These are phyloP conservation scores for Pholiota conissans DNA, from an alignment of 768 basidiomycete species.

Conservation along the genomic window DNA sequence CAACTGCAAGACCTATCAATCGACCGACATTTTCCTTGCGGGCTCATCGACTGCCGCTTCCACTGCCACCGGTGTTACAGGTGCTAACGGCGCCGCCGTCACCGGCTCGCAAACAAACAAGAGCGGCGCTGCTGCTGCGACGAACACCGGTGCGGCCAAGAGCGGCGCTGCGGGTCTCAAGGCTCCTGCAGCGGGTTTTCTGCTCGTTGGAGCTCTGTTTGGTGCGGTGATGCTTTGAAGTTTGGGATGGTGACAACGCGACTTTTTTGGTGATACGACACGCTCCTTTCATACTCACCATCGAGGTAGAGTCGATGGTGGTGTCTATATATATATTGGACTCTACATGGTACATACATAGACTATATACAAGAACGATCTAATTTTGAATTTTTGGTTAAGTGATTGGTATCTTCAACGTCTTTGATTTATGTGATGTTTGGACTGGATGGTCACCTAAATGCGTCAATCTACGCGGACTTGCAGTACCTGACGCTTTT, in stretches of 20 bases:
- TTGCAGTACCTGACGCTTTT: too few relatives aligned
- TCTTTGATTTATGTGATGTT: too few relatives aligned
- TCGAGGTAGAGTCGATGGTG: too few relatives aligned
- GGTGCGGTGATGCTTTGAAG: background rate
- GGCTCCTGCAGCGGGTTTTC: background rate
- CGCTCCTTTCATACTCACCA: too few relatives aligned
- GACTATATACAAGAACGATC: background rate
- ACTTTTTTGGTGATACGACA: too few relatives aligned
- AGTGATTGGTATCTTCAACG: too few relatives aligned
- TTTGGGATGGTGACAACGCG: too few relatives aligned
- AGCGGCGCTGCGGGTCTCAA: background rate
- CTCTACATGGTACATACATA: too few relatives aligned
- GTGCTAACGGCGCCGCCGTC: background rate
- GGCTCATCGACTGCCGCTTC: background rate
- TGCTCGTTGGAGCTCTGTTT: background rate
- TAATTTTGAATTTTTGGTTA: too few relatives aligned
- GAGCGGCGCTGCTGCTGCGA: background rate
- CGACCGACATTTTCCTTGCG: conserved; percentile 26
- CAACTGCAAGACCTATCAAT: conserved; percentile 34
- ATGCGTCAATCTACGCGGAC: too few relatives aligned
- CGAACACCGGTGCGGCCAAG: background rate
- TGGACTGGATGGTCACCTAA: too few relatives aligned
- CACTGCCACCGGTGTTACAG: background rate
- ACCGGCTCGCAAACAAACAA: background rate
- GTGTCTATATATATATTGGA: too few relatives aligned